Percentiles rank a stretch among this genome's conserved stretches.
These are phyloP conservation scores for Lentinus tigrinus DNA, from an alignment of 768 basidiomycete species.

Conservation along the genomic window DNA sequence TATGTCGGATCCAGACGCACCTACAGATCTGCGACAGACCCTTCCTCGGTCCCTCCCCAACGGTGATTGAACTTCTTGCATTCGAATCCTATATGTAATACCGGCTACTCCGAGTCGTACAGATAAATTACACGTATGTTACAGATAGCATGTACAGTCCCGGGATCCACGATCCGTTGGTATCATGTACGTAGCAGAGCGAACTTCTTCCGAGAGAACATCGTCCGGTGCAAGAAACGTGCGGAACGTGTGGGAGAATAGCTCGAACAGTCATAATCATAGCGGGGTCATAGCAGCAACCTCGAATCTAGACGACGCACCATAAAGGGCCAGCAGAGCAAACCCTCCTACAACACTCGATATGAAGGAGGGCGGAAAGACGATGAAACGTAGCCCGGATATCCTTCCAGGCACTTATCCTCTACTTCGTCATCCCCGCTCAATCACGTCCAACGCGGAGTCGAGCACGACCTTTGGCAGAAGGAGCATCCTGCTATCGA, in stretches of 20 bases:
- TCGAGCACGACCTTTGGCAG: constrained; percentile 78
- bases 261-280: neutral
- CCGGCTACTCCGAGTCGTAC: neutral
- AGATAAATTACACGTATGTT: constrained; percentile 15
- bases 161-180: constrained; percentile 3
- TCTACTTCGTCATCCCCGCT: constrained; percentile 13
- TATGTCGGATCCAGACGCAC: no score
- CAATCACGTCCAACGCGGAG: constrained; percentile 56
- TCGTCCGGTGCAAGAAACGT: neutral
- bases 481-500: constrained; percentile 61
- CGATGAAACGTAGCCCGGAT: no score
- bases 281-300: no score
- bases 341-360: no score
- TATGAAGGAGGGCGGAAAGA: no score
- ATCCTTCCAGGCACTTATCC: neutral
- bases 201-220: constrained; percentile 1
- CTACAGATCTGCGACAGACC: no score
- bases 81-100: neutral
- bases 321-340: no score
- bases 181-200: neutral
- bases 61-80: neutral
- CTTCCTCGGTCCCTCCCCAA: no score
- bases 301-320: no score
- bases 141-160: constrained; percentile 8
- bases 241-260: no score